Evolutionary conservation across 2,329 filamentous ascomycete genomes (phyloP), one percentile per base, ranked within the genome.

Genomic region (Venturia aucupariae): DNA sequence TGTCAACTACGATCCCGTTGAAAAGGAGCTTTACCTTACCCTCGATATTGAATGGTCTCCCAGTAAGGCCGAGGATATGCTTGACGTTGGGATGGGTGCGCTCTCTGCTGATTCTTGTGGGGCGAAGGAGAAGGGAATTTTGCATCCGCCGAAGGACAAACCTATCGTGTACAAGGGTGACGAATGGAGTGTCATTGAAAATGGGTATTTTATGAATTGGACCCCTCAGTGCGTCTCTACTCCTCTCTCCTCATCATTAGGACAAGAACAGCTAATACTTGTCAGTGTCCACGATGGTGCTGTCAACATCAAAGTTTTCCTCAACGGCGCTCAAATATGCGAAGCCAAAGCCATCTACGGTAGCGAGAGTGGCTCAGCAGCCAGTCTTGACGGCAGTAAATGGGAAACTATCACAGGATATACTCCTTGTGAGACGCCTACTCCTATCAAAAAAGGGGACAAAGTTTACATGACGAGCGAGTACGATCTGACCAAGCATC

Each of bases 371-470:
- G 32, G 35, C 32, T 8, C 59, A 7, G 15, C 11, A 8, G n/a
- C 35, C 6, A n/a, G 27, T 39, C 15, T 41, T 6, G 59, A 60
- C 13, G 59, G 41, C 11, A 19, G 1, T n/a, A 44, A 59, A 27
- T 60, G 59, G 59, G 32, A 60, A n/a, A 60, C 61, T n/a, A 30
- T 62, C 19, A 42, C 39, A 11, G 61, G 24, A 4, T 46, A 30
- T 8, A 38, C 22, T 6, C 35, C 42, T 17, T 64, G 62, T 38
- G n/a, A 60, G 7, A 48, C 30, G 4, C 48, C 62, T 35, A 15
- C 60, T 22, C 22, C 62, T 19, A 48, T 64, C n/a, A 41, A 57
- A 19, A 64, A 60, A 8, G 62, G 62, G 1, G 62, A 64, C n/a
- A 57, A 41, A 7, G 51, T 64, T 27, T 24, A 17, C 13, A 60